Evolutionary conservation across 139 green algal species (phyloP), one percentile per base, ranked within the genome.

Genomic region (Chlorella sp.): DNA sequence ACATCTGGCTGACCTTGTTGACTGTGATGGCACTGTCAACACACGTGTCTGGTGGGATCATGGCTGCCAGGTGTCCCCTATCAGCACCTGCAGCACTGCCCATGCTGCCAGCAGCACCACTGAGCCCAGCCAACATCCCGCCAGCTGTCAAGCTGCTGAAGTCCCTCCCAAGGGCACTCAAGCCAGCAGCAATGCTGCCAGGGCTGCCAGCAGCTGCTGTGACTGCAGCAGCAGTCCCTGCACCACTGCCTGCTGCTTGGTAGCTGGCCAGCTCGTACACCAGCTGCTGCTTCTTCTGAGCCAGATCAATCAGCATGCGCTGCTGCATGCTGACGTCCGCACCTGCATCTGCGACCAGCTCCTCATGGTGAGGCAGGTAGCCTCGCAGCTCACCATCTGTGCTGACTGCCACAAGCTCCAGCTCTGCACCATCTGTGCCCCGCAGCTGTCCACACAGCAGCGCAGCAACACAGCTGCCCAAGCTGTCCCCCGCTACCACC

Each of bases 231-330:
- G n/a, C n/a, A n/a, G n/a, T n/a, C n/a, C n/a, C n/a, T n/a, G n/a
- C n/a, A n/a, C n/a, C n/a, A n/a, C n/a, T n/a, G n/a, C n/a, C n/a
- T n/a, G n/a, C n/a, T n/a, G n/a, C n/a, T n/a, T 77, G 32, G 80
- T 87, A 89, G 29, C 59, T 76, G 14, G 82, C 42, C 31, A 91
- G 80, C 82, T 91, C 80, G 65, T 83, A 85, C 71, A 88, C 68
- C 34, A 91, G 84, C 76, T 89, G 82, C 77, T 88, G 82, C 69
- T 79, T 82, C 34, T 71, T 67, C 73, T 90, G 85, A 17, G 82
- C 78, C 36, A 93, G 78, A 65, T 86, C 78, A 49, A 73, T 71
- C 35, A 93, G 51, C 24, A 64, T 27, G 22, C 33, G 26, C 70
- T 90, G 76, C 64, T 88, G 76, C 62, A 79, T 72, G 29, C 50